Percentiles rank a stretch among this genome's conserved stretches.
Evolutionary conservation across 352 stramenopile species (phyloP).

Genomic region (Phytophthora palmivora): DNA sequence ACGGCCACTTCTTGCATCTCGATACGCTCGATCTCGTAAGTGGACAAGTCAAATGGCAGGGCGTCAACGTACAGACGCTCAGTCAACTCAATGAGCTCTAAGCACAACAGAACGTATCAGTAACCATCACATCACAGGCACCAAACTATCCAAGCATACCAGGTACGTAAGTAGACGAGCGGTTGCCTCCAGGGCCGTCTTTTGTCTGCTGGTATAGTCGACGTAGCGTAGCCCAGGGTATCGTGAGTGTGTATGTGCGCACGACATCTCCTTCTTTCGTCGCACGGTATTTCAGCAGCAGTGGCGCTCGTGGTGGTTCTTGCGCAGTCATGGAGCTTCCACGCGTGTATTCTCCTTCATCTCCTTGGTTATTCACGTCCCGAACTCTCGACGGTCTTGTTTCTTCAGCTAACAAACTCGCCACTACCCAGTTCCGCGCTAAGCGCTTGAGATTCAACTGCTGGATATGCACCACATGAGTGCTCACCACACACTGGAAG

Average conservation of each 20-base stretch:
- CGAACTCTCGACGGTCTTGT: conserved; percentile 7
- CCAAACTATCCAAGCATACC: conserved; percentile 20
- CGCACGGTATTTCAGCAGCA: conserved; percentile 60
- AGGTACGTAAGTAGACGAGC: conserved; percentile 29
- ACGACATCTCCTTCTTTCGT: conserved; percentile 49
- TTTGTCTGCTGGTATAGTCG: conserved; percentile 51
- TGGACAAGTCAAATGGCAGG: conserved; percentile 58
- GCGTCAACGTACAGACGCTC: conserved; percentile 62
- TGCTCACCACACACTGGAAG: conserved; percentile 76
- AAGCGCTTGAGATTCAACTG: conserved; percentile 61
- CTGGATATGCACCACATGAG: conserved; percentile 54
- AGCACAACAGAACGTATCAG: conserved; percentile 18
- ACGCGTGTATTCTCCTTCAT: neutral
- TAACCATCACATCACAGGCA: conserved; percentile 8
- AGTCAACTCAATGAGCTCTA: conserved; percentile 63
- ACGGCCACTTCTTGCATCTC: conserved; percentile 56
- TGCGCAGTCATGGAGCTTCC: conserved; percentile 7
- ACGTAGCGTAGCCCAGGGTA: conserved; percentile 57
- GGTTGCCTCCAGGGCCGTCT: conserved; percentile 18
- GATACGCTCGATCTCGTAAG: conserved; percentile 58
- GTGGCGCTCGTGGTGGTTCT: conserved; percentile 37
- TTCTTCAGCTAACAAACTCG: conserved; percentile 43
- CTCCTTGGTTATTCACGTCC: conserved; percentile 19
- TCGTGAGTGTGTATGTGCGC: conserved; percentile 65
- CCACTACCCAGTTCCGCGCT: conserved; percentile 53